Evolutionary conservation across 176 grass and related monocot genomes (phyloP), one percentile per base, ranked within the genome.

Genomic region (Carex parvula): DNA sequence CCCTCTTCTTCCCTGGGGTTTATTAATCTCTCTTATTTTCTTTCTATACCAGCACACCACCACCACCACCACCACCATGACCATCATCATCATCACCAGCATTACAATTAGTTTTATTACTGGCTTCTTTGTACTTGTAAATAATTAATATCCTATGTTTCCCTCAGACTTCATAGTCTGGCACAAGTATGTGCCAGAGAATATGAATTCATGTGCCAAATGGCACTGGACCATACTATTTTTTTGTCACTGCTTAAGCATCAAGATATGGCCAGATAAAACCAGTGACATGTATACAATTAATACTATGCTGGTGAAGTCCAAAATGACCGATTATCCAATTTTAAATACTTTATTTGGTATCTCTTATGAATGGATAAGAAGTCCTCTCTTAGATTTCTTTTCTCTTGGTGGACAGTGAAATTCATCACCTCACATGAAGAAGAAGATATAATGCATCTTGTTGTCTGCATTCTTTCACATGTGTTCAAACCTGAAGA

Each of bases 1-100:
- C 85, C 95, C 95, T 64, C 81, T 98, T 75, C 88, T 93, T 87
- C 91, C 92, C 78, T 98, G 95, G 95, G 92, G 95, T 93, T 91
- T 91, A 94, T 66, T 21, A 15, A 17, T 55, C 22, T 75, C 17
- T 74, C 58, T 65, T 22, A 64, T n/a, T 64, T 52, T 5, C 39
- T 67, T 44, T 57, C 6, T 12, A 41, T 39, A 44, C 21, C 18
- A 62, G 24, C 13, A 64, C n/a, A n/a, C n/a, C n/a, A n/a, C n/a
- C 11, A 14, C 52, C 37, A 81, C 20, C 21, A 81, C 20, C 60
- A 44, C 3, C 3, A 32, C 17, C 8, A 78, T 15, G 3, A 58
- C 32, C 16, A 35, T 8, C 50, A 77, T 6, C 16, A 60, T 39
- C 24, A 79, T 14, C 17, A 79, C 11, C 15, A 15, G 20, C n/a